Percentiles rank a stretch among this genome's conserved stretches.
These are phyloP conservation scores for Taphrina pruni DNA, from an alignment of 1,139 yeast species.

Conservation along the genomic window DNA sequence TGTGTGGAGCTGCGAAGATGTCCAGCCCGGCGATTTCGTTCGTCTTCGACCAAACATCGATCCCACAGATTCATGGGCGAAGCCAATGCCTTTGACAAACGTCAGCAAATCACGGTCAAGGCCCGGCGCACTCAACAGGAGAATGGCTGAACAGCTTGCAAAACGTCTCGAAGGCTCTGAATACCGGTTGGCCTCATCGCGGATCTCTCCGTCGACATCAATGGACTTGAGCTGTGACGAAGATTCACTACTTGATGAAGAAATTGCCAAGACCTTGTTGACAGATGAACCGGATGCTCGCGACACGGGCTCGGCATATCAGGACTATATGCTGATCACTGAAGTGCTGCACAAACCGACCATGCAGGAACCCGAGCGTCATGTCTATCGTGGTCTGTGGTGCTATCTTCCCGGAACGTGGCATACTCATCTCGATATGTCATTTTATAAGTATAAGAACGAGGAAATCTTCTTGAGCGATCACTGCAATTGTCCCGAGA, in stretches of 20 bases:
- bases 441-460: not conserved
- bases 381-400: conserved; percentile 15
- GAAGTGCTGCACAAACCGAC: conserved; percentile 6
- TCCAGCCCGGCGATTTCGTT: conserved; percentile 4
- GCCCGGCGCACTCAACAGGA: too few species aligned
- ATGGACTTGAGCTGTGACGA: too few species aligned
- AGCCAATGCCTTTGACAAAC: not conserved
- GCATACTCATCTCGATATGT: conserved; percentile 16
- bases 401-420: conserved; percentile 14
- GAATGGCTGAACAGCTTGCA: too few species aligned
- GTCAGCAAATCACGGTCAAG: not conserved
- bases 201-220: too few species aligned
- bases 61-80: conserved; percentile 5
- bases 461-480: conserved; percentile 13
- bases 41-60: not conserved
- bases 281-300: too few species aligned
- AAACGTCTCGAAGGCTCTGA: too few species aligned
- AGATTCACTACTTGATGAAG: too few species aligned
- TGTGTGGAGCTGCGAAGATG: not conserved
- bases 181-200: too few species aligned
- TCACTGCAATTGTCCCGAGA: conserved; percentile 17
- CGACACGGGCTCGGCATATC: not conserved
- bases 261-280: too few species aligned
- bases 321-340: conserved; percentile 8
- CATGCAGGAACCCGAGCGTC: not conserved